Percentiles rank a stretch among this genome's conserved stretches.
Evolutionary conservation across 768 basidiomycete genomes (phyloP).

Genomic region (Mycena capillaripes): DNA sequence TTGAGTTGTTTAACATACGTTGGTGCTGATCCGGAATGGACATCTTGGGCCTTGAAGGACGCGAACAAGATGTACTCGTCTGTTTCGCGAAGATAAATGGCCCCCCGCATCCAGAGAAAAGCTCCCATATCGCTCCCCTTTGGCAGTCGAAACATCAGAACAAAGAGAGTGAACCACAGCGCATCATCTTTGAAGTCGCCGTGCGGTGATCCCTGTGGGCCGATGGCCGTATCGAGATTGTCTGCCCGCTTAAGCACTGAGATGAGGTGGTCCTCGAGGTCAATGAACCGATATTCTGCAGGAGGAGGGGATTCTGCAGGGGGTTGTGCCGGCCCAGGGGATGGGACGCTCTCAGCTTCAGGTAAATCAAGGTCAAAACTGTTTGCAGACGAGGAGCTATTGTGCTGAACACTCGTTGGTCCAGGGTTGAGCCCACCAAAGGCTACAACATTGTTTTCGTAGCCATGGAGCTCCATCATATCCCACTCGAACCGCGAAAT

Average conservation of each 20-base stretch:
- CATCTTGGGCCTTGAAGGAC: constrained; percentile 7
- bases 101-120: constrained; percentile 11
- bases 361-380: neutral
- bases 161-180: constrained; percentile 1
- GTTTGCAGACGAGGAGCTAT: constrained; percentile 13
- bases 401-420: constrained; percentile 23
- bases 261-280: neutral
- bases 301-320: neutral
- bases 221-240: neutral
- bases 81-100: constrained; percentile 4
- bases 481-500: constrained; percentile 33
- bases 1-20: constrained; percentile 12
- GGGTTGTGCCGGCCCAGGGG: too few relatives aligned
- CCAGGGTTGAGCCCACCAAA: constrained; percentile 29
- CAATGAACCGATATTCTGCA: neutral
- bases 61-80: constrained; percentile 14
- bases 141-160: constrained; percentile 2
- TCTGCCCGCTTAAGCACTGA: neutral
- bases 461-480: constrained; percentile 8
- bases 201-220: neutral
- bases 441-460: constrained; percentile 30
- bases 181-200: constrained; percentile 11
- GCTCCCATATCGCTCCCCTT: constrained; percentile 12
- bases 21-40: constrained; percentile 4
- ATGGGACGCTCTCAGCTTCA: too few relatives aligned